Evolutionary conservation across 352 stramenopile species (phyloP).

Genomic region (Phytophthora sp.): DNA sequence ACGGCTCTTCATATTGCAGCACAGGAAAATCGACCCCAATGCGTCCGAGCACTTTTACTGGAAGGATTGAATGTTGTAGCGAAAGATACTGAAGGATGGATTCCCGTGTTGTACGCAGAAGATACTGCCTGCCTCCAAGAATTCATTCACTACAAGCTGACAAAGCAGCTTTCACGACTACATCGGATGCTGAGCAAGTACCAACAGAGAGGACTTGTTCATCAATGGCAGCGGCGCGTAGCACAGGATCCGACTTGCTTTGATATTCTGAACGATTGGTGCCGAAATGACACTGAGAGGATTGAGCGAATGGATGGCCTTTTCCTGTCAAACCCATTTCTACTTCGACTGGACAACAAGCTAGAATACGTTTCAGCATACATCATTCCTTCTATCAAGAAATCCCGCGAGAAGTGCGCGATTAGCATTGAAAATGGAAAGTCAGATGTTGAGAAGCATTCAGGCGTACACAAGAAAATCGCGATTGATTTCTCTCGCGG

Average conservation of each 20-base stretch:
- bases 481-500: conserved; percentile 42
- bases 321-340: conserved; percentile 46
- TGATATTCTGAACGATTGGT: conserved; percentile 79
- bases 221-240: conserved; percentile 51
- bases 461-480: conserved; percentile 30
- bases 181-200: conserved; percentile 59
- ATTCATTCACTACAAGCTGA: conserved; percentile 65
- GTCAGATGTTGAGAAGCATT: neutral
- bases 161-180: conserved; percentile 56
- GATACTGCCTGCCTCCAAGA: conserved; percentile 39
- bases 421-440: conserved; percentile 6
- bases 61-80: conserved; percentile 43
- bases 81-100: conserved; percentile 54
- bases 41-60: conserved; percentile 48
- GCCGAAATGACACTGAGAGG: conserved; percentile 42
- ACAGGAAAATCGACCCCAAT: conserved; percentile 28
- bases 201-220: conserved; percentile 48
- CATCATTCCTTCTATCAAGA: conserved; percentile 47
- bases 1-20: conserved; percentile 73
- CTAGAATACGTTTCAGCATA: conserved; percentile 51
- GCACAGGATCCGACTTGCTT: conserved; percentile 51
- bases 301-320: conserved; percentile 66
- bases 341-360: conserved; percentile 77
- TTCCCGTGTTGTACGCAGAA: conserved; percentile 52
- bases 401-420: neutral